Evolutionary conservation across 148 eudicot genomes (phyloP).

Genomic region (Rheum nobile): DNA sequence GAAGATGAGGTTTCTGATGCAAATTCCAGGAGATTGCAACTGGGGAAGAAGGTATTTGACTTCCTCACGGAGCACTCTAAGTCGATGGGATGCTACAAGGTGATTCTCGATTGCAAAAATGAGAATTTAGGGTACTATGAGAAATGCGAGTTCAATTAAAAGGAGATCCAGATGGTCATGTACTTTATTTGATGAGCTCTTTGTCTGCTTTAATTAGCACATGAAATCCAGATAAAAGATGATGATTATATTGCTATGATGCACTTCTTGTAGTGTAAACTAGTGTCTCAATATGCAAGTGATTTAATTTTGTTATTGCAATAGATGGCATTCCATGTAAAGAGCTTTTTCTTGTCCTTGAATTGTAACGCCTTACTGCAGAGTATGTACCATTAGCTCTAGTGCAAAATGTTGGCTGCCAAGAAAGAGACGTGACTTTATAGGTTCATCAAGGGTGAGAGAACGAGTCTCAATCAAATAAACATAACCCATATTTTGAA

Average conservation of each 20-base stretch:
- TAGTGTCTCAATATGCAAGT: neutral
- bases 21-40: conserved; percentile 46
- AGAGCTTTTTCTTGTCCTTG: too few relatives aligned
- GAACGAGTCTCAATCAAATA: too few relatives aligned
- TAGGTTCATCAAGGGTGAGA: too few relatives aligned
- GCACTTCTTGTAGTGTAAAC: neutral
- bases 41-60: conserved; percentile 61
- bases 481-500: too few relatives aligned
- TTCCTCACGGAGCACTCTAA: conserved; percentile 57
- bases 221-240: neutral
- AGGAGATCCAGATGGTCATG: conserved; percentile 79
- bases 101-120: conserved; percentile 68
- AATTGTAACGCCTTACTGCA: too few relatives aligned
- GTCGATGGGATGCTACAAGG: conserved; percentile 77
- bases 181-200: conserved; percentile 35
- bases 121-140: conserved; percentile 55
- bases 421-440: too few relatives aligned
- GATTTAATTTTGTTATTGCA: neutral
- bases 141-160: conserved; percentile 72
- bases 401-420: too few relatives aligned
- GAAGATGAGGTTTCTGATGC: conserved; percentile 89
- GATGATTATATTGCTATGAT: neutral
- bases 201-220: neutral
- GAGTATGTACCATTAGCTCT: too few relatives aligned
- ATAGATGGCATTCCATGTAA: too few relatives aligned